A percentile compares a stretch with the other conserved stretches of the same genome.
Evolutionary conservation across 352 stramenopile species (phyloP).

Genomic region (Albugo candida): DNA sequence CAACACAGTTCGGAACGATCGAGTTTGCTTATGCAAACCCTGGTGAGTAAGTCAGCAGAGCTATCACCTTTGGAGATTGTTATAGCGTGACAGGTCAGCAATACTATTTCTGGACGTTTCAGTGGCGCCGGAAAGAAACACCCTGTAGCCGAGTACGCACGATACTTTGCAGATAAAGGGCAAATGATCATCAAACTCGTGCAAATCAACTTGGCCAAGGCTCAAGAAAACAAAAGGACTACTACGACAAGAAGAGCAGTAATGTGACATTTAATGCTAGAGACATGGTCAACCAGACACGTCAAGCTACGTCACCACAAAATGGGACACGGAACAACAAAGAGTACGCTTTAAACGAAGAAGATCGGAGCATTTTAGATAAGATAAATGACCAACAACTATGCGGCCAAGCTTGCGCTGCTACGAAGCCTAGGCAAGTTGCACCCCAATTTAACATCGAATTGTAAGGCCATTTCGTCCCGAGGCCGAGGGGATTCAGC

Average conservation of each 20-base stretch:
- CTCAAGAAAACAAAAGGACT: conserved; percentile 5
- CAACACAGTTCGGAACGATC: conserved; percentile 1
- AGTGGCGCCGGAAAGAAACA: too few species aligned
- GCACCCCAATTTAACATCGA: conserved; percentile 8
- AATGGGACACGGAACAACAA: conserved; percentile 1
- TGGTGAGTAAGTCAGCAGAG: conserved; percentile 1
- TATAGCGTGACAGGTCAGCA: neutral
- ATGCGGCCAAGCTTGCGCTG: conserved; percentile 4
- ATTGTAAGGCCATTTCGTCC: neutral
- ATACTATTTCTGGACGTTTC: too few species aligned
- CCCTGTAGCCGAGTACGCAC: neutral
- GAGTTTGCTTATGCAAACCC: conserved; percentile 4
- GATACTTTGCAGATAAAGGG: conserved; percentile 1
- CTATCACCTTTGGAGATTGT: conserved; percentile 6
- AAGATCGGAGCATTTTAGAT: conserved; percentile 8
- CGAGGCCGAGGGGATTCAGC: neutral
- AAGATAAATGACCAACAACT: conserved; percentile 6
- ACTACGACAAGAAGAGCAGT: conserved; percentile 1
- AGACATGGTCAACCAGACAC: conserved; percentile 5
- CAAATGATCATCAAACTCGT: neutral
- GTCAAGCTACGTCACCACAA: conserved; percentile 4
- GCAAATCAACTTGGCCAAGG: neutral
- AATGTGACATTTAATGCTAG: neutral
- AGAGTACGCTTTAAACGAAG: conserved; percentile 2
- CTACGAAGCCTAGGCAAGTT: conserved; percentile 1